Percentiles rank a stretch among this genome's conserved stretches.
These are phyloP conservation scores for Purshia tridentata DNA, from an alignment of 306 rosid genomes.

Conservation along the genomic window DNA sequence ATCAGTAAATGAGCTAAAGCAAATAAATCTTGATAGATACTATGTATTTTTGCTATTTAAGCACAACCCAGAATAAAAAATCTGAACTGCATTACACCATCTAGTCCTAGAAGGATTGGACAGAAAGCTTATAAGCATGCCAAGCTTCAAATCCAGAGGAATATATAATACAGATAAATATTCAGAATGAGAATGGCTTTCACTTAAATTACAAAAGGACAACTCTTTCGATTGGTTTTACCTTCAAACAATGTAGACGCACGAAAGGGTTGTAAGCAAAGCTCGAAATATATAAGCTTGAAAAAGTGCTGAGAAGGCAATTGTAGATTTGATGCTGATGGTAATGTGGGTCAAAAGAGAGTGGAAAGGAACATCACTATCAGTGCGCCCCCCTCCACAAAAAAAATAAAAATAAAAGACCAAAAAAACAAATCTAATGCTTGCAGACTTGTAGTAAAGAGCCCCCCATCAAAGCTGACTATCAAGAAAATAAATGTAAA, in stretches of 20 bases:
- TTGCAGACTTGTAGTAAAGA: too few species aligned
- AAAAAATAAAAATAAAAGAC: neutral
- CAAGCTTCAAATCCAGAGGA: slow-evolving; percentile 21
- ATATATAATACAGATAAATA: neutral
- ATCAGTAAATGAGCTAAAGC: neutral
- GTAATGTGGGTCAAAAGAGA: slow-evolving; percentile 34
- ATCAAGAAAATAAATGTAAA: slow-evolving; percentile 2
- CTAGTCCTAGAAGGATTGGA: neutral
- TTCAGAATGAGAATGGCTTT: slow-evolving; percentile 15
- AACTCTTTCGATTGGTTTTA: slow-evolving; percentile 14
- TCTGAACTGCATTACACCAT: slow-evolving; percentile 15
- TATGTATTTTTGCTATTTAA: neutral
- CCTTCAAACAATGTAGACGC: slow-evolving; percentile 19
- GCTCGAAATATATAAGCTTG: slow-evolving; percentile 24
- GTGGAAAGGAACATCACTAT: slow-evolving; percentile 14
- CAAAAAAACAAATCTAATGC: slow-evolving; percentile 2
- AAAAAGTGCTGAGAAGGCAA: slow-evolving; percentile 19
- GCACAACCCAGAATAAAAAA: slow-evolving; percentile 21
- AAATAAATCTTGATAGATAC: neutral
- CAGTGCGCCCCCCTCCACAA: neutral
- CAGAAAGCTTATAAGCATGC: slow-evolving; percentile 6
- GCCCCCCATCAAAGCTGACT: neutral
- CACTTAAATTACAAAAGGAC: slow-evolving; percentile 16
- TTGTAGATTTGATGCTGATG: slow-evolving; percentile 21
- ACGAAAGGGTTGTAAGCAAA: slow-evolving; percentile 13